Conservation (phyloP, 2,329 filamentous ascomycete species). For the Rhynchosporium graminicola region DNA sequence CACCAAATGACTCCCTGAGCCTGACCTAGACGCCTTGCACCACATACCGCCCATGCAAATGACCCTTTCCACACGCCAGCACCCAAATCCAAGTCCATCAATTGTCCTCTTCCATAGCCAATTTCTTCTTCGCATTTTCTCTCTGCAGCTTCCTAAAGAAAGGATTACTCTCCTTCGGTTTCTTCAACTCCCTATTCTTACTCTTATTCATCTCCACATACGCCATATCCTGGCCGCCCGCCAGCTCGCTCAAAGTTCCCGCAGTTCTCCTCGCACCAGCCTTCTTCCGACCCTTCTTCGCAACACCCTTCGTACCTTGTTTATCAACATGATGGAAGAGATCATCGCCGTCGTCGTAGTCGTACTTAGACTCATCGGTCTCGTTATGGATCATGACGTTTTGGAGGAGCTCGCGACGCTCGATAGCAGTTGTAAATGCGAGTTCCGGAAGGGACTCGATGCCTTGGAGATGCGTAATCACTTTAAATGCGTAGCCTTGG, state of each 20-base stretch:
- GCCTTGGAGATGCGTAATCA: constrained; percentile 92
- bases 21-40: not conserved
- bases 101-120: constrained; percentile 40
- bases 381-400: constrained; percentile 90
- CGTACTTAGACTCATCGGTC: constrained; percentile 20
- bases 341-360: constrained; percentile 51
- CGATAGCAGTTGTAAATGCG: constrained; percentile 74
- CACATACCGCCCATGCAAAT: not conserved
- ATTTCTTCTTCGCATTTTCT: constrained; percentile 58
- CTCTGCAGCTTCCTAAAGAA: constrained; percentile 68
- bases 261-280: constrained; percentile 74
- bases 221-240: constrained; percentile 96
- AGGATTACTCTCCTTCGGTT: constrained; percentile 57
- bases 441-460: constrained; percentile 82
- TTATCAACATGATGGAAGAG: constrained; percentile 55
- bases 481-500: constrained; percentile 98
- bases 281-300: constrained; percentile 50
- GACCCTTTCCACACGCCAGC: constrained; percentile 3
- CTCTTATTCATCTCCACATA: constrained; percentile 83
- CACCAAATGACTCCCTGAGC: not conserved
- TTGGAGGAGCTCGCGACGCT: constrained; percentile 82
- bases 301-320: not conserved
- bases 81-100: not conserved
- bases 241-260: constrained; percentile 80
- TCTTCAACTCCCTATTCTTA: constrained; percentile 66